Conservation (phyloP, 129 eudicot genomes). For the Arctium lappa region DNA sequence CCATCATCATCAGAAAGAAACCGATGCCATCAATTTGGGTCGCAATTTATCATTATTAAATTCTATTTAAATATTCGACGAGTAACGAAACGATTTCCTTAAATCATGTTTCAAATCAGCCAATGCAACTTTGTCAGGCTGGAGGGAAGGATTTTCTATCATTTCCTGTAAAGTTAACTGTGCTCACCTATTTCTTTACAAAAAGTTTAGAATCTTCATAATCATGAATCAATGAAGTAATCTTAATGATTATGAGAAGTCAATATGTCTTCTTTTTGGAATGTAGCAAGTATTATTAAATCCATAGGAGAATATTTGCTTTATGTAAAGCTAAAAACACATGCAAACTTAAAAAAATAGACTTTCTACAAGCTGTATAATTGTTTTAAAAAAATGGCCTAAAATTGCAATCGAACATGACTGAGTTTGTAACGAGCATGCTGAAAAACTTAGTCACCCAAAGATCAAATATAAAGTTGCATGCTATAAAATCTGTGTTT, state of each 20-base stretch:
- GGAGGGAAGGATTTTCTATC: background rate
- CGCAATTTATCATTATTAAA: background rate
- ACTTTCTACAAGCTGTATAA: slow-evolving; percentile 22
- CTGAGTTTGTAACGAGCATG: background rate
- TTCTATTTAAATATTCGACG: background rate
- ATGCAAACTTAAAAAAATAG: slow-evolving; percentile 14
- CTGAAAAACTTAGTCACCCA: background rate
- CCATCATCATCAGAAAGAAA: background rate
- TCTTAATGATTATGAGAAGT: slow-evolving; percentile 7
- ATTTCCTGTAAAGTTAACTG: slow-evolving; percentile 13
- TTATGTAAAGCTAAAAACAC: slow-evolving; percentile 29
- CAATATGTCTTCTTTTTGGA: slow-evolving; percentile 30
- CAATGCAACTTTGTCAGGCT: background rate
- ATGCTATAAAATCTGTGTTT: background rate
- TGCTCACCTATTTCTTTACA: slow-evolving; percentile 19
- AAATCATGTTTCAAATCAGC: background rate
- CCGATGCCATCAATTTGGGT: background rate
- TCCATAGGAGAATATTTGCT: slow-evolving; percentile 33
- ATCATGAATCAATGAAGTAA: slow-evolving; percentile 12
- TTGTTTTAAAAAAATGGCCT: background rate
- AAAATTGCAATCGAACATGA: slow-evolving; percentile 12
- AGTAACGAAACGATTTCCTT: background rate
- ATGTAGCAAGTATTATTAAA: slow-evolving; percentile 8
- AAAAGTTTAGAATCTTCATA: slow-evolving; percentile 22
- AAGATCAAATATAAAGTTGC: background rate